Base-by-base conservation (phyloP, 805 yeast genomes). In the Candida andamanensis region DNA sequence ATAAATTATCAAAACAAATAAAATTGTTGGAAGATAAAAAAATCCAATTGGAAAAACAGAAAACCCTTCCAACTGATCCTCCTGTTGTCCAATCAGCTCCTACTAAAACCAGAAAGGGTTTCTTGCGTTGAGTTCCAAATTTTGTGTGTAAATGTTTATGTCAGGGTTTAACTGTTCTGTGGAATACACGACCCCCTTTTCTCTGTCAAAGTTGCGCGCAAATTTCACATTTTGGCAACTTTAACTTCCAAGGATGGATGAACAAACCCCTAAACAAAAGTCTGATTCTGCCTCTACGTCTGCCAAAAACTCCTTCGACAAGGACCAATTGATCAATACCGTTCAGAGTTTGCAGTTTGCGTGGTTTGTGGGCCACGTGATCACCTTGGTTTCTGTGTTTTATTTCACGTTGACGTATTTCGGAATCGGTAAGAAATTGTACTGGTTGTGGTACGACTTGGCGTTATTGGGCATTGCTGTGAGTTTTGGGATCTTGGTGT, bases 1-100 rank as follows among this genome's bases (percentile, higher is more conserved):
- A 90, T 54, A 86, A 85, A 63, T 74, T 92, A 56, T 70, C 82
- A 44, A 83, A 83, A 58, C 96, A 90, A 63, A 77, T 90, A 45
- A 82, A 81, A 54, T 76, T 87, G 50, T 73, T 92, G 52, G 97
- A 92, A 60, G 96, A 87, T 45, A 86, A 85, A 65, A 89, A 87
- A 64, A 74, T 70, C 41, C 85, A 79, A 56, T 70, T 92, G 47
- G 92, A 84, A 58, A 62, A 60, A 49, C 72, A 62, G 49, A 69
- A 65, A 70, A 73, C 56, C 33, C 72, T 68, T 46, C 73, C 73
- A 41, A 60, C 58, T 39, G 73, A 69, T 40, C 75, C 72, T n/a
- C 61, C 69, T 33, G 58, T 67, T 15, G 35, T 36, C 8, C 69
- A 69, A 31, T 38, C 33, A 15, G 72, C 76, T 27, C 60, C 65